Evolutionary conservation across 192 early-diverging fungal genomes (phyloP), one percentile per base, ranked within the genome.

Genomic region (Podila epigama): DNA sequence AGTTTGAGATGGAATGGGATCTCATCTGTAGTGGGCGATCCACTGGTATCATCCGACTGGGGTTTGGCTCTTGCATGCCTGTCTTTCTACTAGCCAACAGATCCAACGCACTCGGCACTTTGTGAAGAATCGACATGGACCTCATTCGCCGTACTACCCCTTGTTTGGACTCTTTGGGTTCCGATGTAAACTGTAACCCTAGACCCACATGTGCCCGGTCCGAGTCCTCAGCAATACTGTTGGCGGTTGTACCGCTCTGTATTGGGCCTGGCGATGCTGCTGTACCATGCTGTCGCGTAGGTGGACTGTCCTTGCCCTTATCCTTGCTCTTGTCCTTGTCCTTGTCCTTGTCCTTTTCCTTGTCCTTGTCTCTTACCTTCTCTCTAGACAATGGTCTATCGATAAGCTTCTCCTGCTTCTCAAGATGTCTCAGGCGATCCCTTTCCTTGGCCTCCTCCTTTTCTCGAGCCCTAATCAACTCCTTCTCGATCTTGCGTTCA

Each of bases 401-500:
- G n/a, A 18, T 18, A 0, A 75, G 40, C 29, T 67, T 66, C 34
- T 75, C 71, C 51, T 58, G 63, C 12, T 75, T 63, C 56, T 75
- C 44, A 22, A 48, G n/a, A 9, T 3, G n/a, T 22, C 25, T 75
- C 3, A 66, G n/a, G 15, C 63, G 34, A 12, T 50, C 51, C 20
- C 66, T 73, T 50, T 73, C 70, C 32, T 41, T 60, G 18, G 64
- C 71, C 42, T 36, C 58, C 37, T 35, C 62, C 16, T 53, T 52
- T 37, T 64, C 62, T 28, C 22, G 51, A 20, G 29, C 34, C n/a
- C 63, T 34, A 5, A 37, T 35, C 39, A 66, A 51, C 32, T 75
- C 71, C 42, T 51, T 48, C 35, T 66, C 63, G 8, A 73, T 20
- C 11, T 73, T 63, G 16, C 70, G 70, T 33, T 73, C 70, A 28